Evolutionary conservation across 1,284 basidiomycete species (phyloP).

Genomic region (Afroboletus lepidellus): DNA sequence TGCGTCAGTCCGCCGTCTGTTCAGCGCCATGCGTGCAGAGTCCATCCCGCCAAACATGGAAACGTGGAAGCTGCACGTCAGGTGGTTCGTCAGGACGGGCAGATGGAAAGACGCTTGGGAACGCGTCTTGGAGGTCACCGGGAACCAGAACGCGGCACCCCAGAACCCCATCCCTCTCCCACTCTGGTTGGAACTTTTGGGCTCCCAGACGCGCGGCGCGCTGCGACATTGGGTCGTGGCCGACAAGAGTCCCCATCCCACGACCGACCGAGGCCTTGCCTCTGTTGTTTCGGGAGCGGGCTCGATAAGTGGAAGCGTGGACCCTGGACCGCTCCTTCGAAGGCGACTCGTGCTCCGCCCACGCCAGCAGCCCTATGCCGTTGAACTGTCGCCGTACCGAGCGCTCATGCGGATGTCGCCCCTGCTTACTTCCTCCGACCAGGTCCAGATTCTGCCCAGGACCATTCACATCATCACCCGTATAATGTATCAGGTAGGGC

Average conservation of each 20-base stretch:
- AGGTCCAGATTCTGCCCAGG: slow-evolving; percentile 35
- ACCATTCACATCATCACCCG: slow-evolving; percentile 39
- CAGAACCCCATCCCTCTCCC: slow-evolving; percentile 36
- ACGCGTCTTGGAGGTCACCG: slow-evolving; percentile 27
- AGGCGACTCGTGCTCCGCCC: slow-evolving; percentile 22
- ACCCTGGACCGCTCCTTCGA: background rate
- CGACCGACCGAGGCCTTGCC: background rate
- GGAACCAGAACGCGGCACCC: background rate
- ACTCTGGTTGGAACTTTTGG: slow-evolving; percentile 56
- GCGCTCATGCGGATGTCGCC: slow-evolving; percentile 35
- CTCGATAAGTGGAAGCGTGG: background rate
- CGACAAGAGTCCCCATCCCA: background rate
- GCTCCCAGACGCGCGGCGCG: slow-evolving; percentile 36
- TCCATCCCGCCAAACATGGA: slow-evolving; percentile 40
- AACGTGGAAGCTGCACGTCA: slow-evolving; percentile 48
- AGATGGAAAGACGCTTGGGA: slow-evolving; percentile 52
- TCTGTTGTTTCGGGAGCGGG: background rate
- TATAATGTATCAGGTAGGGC: slow-evolving; percentile 37
- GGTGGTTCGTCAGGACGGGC: slow-evolving; percentile 48
- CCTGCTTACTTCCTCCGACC: slow-evolving; percentile 24
- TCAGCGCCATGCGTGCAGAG: slow-evolving; percentile 41
- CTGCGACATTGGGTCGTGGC: slow-evolving; percentile 24
- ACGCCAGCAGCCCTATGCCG: slow-evolving; percentile 6
- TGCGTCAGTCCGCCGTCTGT: slow-evolving; percentile 41
- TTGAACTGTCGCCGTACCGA: slow-evolving; percentile 22